Base-by-base conservation (phyloP, 2,329 filamentous ascomycete species). In the Coniochaeta pulveracea region DNA sequence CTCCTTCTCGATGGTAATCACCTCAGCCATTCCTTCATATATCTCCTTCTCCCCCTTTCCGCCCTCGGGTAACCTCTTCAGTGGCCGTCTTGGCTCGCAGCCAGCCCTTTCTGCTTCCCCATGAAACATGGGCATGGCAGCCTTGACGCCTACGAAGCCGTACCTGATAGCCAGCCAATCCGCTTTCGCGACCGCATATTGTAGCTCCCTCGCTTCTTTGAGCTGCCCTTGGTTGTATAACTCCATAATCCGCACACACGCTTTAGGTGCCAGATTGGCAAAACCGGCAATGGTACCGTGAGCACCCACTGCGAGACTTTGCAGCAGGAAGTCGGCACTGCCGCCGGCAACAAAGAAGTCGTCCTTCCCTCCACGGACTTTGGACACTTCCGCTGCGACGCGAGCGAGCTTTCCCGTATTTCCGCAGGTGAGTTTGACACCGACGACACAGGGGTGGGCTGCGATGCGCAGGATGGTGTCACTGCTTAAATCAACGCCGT, bases 321-420 rank as follows among this genome's bases (percentile, higher is more conserved):
- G 80, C 10, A 85, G 56, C 10, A 75, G 78, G 54, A 85, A 85
- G 57, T 86, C 80, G 34, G 78, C 78, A 31, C 74, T 80, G 35
- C 82, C 81, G 26, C 78, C 80, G 46, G 80, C 72, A 38, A 78
- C 79, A 49, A 81, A 65, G 61, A 85, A 85, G 15, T 47, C 43
- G 15, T 42, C 34, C 18, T 34, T 19, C 8, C 42, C 38, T 16
- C 38, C 36, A 8, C 41, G 34, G 21, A 40, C 35, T 35, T 39
- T 36, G 26, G 43, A 38, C 9, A 61, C 40, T 5, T 65, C 63
- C 6, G 66, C 69, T 32, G 72, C 55, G 23, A 47, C 14, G 43
- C 71, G 54, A 46, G 68, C 65, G 39, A 76, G 57, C 50, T 76
- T 76, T 32, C 72, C 72, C 15, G 69, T 72, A 42, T 72, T 72